phyloP scores from a whole-genome alignment of 1,284 basidiomycete genomes.

The Papiliotrema laurentii region DNA sequence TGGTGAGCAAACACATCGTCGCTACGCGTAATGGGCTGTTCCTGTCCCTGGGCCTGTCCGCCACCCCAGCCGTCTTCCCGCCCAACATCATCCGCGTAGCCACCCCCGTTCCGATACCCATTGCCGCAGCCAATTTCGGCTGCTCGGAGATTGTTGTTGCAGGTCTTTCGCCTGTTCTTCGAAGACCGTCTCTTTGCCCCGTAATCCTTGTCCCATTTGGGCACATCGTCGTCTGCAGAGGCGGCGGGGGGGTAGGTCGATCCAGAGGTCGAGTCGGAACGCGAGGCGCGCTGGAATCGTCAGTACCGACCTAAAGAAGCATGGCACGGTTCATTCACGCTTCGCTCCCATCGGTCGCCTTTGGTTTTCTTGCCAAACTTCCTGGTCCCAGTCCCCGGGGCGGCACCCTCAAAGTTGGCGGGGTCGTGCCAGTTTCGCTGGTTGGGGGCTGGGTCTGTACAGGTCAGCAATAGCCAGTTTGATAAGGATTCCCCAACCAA shows the following conservation, averaged over 20 bases:
- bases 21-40: neutral
- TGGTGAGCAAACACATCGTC: slow-evolving; percentile 37
- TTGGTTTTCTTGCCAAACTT: slow-evolving; percentile 9
- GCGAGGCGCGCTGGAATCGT: slow-evolving; percentile 7
- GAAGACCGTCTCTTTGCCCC: slow-evolving; percentile 31
- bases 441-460: slow-evolving; percentile 45
- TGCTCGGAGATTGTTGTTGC: neutral
- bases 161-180: slow-evolving; percentile 24
- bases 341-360: slow-evolving; percentile 37
- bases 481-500: too few species aligned
- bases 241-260: slow-evolving; percentile 31
- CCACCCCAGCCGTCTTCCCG: neutral
- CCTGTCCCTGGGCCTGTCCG: neutral
- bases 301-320: neutral
- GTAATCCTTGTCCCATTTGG: slow-evolving; percentile 49
- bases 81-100: slow-evolving; percentile 5
- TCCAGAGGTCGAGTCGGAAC: slow-evolving; percentile 14
- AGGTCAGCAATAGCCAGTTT: neutral
- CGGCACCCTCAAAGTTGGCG: slow-evolving; percentile 48
- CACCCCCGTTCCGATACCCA: slow-evolving; percentile 1
- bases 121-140: neutral
- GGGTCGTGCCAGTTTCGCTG: slow-evolving; percentile 49
- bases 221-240: slow-evolving; percentile 45
- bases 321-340: slow-evolving; percentile 10
- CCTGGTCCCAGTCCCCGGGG: slow-evolving; percentile 21